Evolutionary conservation across 129 eudicot species (phyloP), one percentile per base, ranked within the genome.

Genomic region (Mikania micrantha): DNA sequence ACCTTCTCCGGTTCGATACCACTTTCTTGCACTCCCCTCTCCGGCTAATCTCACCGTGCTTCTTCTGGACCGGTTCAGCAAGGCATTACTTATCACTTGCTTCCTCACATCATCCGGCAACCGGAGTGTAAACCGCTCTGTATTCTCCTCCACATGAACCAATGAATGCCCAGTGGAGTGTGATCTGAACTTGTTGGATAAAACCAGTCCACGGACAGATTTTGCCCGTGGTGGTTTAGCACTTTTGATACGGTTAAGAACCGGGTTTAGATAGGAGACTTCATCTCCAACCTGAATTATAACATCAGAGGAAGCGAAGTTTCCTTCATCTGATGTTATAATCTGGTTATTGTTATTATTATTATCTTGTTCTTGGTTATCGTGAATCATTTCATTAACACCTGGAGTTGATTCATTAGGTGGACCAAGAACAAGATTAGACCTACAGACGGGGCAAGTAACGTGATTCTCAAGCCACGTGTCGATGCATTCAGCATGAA

Each of bases 111-210:
- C 85, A 22, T 76, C 85, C 4, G 96, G 98, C 11, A 92, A 65
- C 9, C 95, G 65, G 4, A 92, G 34, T 13, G 95, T 92, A 68
- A 78, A 92, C 65, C 98, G 84, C 41, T 88, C 96, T 0, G 77
- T 65, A 19, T 88, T 80, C 58, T 86, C 87, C 9, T 90, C 96
- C 25, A 81, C 78, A 6, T 74, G 85, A 49, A 92, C 86, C 69
- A 85, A 25, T 3, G 89, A 80, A 59, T 92, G 96, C 1, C 98
- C 98, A 19, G 98, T 88, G 10, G 98, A 86, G 38, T 86, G 90
- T 15, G 96, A 88, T 42, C 96, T 17, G 42, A 88, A 85, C 77
- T 76, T 88, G 28, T 76, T 77, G 2, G 85, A 74, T 13, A 74
- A 21, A 39, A 28, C 73, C 9, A 82, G 63, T 27, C 71, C 54